Base-by-base conservation (phyloP, 345 rosid genomes). In the Zanthoxylum bungeanum region DNA sequence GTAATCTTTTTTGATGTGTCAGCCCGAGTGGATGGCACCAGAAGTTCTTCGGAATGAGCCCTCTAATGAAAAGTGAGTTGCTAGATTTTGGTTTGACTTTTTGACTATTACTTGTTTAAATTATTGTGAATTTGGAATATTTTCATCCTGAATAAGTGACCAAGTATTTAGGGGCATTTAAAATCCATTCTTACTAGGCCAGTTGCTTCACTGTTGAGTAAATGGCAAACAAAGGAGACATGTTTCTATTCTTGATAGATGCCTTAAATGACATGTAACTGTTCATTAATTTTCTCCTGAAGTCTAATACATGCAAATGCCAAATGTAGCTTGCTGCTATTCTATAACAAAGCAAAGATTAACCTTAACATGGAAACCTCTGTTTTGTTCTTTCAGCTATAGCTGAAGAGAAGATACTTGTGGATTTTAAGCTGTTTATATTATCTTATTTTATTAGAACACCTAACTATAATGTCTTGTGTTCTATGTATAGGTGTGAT, bases 11-110 rank as follows among this genome's bases (percentile, higher is more conserved):
- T 70, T 53, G n/a, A 58, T 76, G n/a, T 85, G 77, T 46, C 70
- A 93, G 98, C 97, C 98, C 10, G 98, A 93, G 78, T 93, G 98
- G 98, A 93, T 93, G 98, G 98, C 98, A 69, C 98, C 97, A 4
- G 98, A 93, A 85, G 97, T 91, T 79, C 96, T 93, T 69, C 93
- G 98, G 70, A 93, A 91, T 65, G 98, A 93, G 69, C 94, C 87
- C 57, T 93, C 98, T 42, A 90, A 93, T 83, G 98, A 93, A 75
- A 93, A 93, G 98, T 93, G 79, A 88, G 98, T 85, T 74, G 60
- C 67, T 69, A 34, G 34, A 58, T 40, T 34, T 64, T 57, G 10
- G 30, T 57, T 64, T 53, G 42, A 36, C 42, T 49, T 30, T 70
- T 21, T 64, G 28, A 65, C 46, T 28, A 47, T 39, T 56, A 42